A percentile compares a stretch with the other conserved stretches of the same genome.
These are phyloP conservation scores for Clonostachys solani DNA, from an alignment of 2,329 filamentous ascomycete genomes.

Conservation along the genomic window DNA sequence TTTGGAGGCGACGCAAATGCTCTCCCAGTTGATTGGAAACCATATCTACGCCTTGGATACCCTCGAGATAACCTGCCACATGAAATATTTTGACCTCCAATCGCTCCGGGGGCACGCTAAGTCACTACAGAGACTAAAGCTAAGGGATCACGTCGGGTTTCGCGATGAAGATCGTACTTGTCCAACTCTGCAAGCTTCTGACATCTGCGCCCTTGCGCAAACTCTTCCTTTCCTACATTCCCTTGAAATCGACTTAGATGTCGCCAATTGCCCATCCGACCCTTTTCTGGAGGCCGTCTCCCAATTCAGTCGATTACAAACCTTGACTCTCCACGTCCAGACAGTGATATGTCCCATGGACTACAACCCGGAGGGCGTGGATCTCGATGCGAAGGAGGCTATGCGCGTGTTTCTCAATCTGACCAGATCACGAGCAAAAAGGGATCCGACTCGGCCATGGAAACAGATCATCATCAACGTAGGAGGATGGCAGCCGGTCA, in stretches of 20 bases:
- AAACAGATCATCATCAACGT: conserved; percentile 38
- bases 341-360: conserved; percentile 27
- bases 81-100: conserved; percentile 29
- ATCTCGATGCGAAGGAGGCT: conserved; percentile 26
- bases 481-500: conserved; percentile 39
- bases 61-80: conserved; percentile 36
- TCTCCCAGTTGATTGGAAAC: conserved; percentile 31
- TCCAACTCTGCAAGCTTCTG: conserved; percentile 30
- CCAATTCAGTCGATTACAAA: conserved; percentile 30
- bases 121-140: conserved; percentile 29
- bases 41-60: conserved; percentile 27
- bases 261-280: conserved; percentile 7
- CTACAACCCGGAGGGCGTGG: conserved; percentile 1
- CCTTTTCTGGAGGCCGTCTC: conserved; percentile 32
- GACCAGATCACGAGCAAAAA: conserved; percentile 16
- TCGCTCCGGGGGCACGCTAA: conserved; percentile 29
- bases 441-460: conserved; percentile 18
- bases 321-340: conserved; percentile 37
- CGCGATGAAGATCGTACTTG: conserved; percentile 32
- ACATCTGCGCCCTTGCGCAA: conserved; percentile 24
- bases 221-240: conserved; percentile 24
- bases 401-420: conserved; percentile 25
- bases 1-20: conserved; percentile 28
- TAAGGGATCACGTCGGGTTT: conserved; percentile 42
- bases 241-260: conserved; percentile 37